These are phyloP conservation scores for Phytopythium helicoides DNA, from an alignment of 352 stramenopile genomes.

Conservation along the genomic window DNA sequence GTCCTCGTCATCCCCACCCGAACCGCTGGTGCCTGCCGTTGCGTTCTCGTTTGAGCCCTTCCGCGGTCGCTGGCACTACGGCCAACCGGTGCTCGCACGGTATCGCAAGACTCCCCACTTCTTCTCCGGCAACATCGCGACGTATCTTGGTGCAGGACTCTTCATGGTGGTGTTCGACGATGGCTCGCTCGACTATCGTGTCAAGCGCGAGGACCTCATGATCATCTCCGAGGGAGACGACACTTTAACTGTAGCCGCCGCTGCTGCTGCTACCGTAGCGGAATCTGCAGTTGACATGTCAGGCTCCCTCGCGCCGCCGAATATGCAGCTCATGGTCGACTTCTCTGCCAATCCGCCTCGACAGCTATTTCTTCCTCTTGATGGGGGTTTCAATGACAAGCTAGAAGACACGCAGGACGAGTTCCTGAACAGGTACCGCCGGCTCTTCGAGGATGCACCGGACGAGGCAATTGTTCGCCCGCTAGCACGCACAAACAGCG, in stretches of 20 bases:
- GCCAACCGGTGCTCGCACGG: conserved; percentile 57
- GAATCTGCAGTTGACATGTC: not conserved
- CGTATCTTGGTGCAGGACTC: conserved; percentile 56
- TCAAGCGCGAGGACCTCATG: conserved; percentile 67
- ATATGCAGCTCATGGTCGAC: conserved; percentile 44
- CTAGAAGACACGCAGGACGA: conserved; percentile 3
- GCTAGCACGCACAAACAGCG: no score
- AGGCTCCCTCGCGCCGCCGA: conserved; percentile 1
- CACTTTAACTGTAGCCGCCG: not conserved
- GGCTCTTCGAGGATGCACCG: not conserved
- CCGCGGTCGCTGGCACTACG: conserved; percentile 56
- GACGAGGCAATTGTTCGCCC: no score
- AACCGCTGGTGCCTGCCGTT: not conserved
- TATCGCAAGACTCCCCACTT: conserved; percentile 78
- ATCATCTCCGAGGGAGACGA: conserved; percentile 10
- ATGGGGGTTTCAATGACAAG: not conserved
- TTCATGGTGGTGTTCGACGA: conserved; percentile 86
- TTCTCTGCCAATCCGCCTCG: conserved; percentile 39
- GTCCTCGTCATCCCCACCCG: not conserved
- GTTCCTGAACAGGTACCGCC: not conserved
- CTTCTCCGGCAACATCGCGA: conserved; percentile 76
- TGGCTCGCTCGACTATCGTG: conserved; percentile 65
- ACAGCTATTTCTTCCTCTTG: conserved; percentile 24
- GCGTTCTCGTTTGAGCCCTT: conserved; percentile 48
- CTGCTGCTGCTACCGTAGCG: no score